Percentiles rank a stretch among this genome's conserved stretches.
Evolutionary conservation across 441 rosid species (phyloP).

Genomic region (Populus tomentosa): DNA sequence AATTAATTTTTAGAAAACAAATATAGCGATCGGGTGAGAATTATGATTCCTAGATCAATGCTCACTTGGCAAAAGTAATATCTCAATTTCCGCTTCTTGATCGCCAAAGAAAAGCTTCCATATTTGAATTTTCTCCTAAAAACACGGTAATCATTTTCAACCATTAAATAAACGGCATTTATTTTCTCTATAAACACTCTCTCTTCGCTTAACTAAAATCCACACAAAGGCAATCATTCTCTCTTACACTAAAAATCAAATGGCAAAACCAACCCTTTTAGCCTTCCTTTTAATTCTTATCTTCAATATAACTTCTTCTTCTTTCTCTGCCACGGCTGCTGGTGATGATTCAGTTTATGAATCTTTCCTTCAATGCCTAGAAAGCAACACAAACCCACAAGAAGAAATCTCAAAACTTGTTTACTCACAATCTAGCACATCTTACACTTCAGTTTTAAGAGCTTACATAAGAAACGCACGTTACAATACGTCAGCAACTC

Average conservation of each 20-base stretch:
- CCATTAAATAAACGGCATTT: not conserved
- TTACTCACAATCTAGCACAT: not conserved
- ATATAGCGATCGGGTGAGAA: too few species aligned
- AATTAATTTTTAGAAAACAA: too few species aligned
- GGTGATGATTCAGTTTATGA: not conserved
- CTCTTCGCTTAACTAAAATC: not conserved
- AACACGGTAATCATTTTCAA: not conserved
- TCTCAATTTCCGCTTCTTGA: not conserved
- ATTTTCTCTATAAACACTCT: not conserved
- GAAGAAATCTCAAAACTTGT: constrained; percentile 11
- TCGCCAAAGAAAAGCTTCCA: not conserved
- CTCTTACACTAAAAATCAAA: not conserved
- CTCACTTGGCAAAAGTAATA: not conserved
- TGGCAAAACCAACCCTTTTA: not conserved
- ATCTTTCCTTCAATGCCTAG: constrained; percentile 16
- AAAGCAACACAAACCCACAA: constrained; percentile 15
- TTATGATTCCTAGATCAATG: too few species aligned
- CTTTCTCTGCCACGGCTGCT: not conserved
- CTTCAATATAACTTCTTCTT: not conserved
- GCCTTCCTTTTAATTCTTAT: not conserved
- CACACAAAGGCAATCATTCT: not conserved
- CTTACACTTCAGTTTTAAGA: constrained; percentile 18
- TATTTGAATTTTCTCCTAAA: not conserved
- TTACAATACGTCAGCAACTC: constrained; percentile 36
- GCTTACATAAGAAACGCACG: constrained; percentile 22